Evolutionary conservation across 352 stramenopile species (phyloP), one percentile per base, ranked within the genome.

Genomic region (Globisporangium rhizosaccharum): DNA sequence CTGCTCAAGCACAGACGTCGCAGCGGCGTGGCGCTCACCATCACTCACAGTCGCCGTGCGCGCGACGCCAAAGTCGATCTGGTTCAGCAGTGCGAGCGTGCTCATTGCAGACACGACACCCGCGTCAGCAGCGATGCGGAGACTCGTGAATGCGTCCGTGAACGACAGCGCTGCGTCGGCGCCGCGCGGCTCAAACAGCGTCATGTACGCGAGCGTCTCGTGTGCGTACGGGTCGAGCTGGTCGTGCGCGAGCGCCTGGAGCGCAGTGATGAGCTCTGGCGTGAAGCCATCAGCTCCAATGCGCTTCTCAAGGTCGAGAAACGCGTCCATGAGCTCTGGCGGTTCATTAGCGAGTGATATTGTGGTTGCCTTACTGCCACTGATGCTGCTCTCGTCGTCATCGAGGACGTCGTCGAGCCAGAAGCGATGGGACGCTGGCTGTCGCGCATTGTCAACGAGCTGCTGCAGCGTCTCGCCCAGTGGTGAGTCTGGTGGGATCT

Each of bases 151-250:
- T 12, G 78, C 78, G 25, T 71, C 53, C 18, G 70, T 53, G 59
- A 84, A 65, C 11, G 52, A 51, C 53, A 58, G 20, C 55, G 26
- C 62, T 42, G 28, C 57, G 33, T 14, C 42, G 15, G 59, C 60
- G 17, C 44, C 44, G 20, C 11, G n/a, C 0, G 76, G 70, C 30
- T 88, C 76, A 57, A 90, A 88, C 3, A 90, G 72, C 49, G 73
- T 67, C 53, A 79, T 71, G 59, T 76, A 86, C n/a, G 80, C 81
- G 18, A 88, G 64, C 36, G 71, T 71, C 45, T 84, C 81, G 41
- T 79, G 63, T 9, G 80, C 80, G 46, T 71, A 87, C 49, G 68
- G 17, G 57, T 88, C 78, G 28, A 71, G 52, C 6, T 62, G 47
- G 3, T 71, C 60, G 9, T 30, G 66, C 0, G 53, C 61, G 10